A percentile compares a stretch with the other conserved stretches of the same genome.
These are phyloP conservation scores for Neofusicoccum umdonicola DNA, from an alignment of 2,329 filamentous ascomycete genomes.

Conservation along the genomic window DNA sequence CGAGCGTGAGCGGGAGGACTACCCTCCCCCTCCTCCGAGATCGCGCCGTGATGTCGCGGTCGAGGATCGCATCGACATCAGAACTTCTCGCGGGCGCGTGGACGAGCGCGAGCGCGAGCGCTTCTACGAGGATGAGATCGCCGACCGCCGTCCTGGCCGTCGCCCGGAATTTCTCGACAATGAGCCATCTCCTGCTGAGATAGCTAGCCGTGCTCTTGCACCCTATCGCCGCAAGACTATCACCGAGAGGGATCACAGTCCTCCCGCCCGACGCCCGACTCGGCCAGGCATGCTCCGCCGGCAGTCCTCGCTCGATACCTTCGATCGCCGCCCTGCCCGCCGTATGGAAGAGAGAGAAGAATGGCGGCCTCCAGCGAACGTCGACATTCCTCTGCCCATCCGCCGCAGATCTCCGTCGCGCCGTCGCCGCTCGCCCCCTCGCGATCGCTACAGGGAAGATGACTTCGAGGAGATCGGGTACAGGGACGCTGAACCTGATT, in stretches of 20 bases:
- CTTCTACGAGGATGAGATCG: slow-evolving; percentile 56
- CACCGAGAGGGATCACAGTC: slow-evolving; percentile 54
- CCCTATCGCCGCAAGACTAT: slow-evolving; percentile 60
- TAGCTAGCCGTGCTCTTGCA: slow-evolving; percentile 53
- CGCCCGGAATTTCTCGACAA: slow-evolving; percentile 45
- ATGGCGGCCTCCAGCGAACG: slow-evolving; percentile 64
- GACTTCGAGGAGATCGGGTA: slow-evolving; percentile 63
- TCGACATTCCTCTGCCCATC: slow-evolving; percentile 65
- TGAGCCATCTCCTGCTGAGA: slow-evolving; percentile 44
- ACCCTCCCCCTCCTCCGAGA: slow-evolving; percentile 37
- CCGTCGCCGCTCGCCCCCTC: slow-evolving; percentile 47
- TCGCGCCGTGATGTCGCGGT: slow-evolving; percentile 43
- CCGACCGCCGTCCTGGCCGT: slow-evolving; percentile 33
- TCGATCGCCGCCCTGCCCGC: slow-evolving; percentile 69
- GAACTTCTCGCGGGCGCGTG: slow-evolving; percentile 38
- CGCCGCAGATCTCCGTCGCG: slow-evolving; percentile 56
- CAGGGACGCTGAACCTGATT: slow-evolving; percentile 31
- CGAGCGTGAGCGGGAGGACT: slow-evolving; percentile 40
- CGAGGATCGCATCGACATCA: slow-evolving; percentile 43
- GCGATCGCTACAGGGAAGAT: slow-evolving; percentile 62
- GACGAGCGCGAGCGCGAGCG: slow-evolving; percentile 50
- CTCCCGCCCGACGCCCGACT: slow-evolving; percentile 53
- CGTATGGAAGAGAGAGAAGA: slow-evolving; percentile 58
- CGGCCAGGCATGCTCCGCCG: slow-evolving; percentile 71
- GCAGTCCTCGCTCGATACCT: slow-evolving; percentile 87